phyloP scores from a whole-genome alignment of 192 early-diverging fungal genomes.

The Chytriomyces confervae region DNA sequence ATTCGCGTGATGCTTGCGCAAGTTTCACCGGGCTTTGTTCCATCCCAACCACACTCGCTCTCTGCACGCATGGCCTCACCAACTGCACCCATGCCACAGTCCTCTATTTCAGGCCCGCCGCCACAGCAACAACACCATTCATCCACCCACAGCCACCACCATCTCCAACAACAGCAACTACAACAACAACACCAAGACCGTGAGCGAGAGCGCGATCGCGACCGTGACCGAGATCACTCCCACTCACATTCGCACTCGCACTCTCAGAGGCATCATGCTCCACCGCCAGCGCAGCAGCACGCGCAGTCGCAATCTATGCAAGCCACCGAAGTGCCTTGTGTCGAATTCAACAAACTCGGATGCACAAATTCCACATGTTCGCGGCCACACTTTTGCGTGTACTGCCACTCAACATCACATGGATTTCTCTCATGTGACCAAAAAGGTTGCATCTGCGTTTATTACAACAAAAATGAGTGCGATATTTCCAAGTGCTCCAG shows the following conservation, averaged over 20 bases:
- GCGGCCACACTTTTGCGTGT: slow-evolving; percentile 18
- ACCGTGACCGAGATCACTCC: background rate
- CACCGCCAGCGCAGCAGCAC: background rate
- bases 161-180: background rate
- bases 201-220: background rate
- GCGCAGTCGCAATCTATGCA: background rate
- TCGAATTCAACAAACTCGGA: slow-evolving; percentile 23
- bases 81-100: background rate
- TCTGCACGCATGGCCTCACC: background rate
- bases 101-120: background rate
- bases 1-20: slow-evolving; percentile 11
- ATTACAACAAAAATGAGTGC: slow-evolving; percentile 37
- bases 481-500: slow-evolving; percentile 27
- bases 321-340: background rate
- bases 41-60: background rate
- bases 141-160: background rate
- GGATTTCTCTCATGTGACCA: slow-evolving; percentile 25
- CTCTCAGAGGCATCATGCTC: background rate
- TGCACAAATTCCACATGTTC: slow-evolving; percentile 18
- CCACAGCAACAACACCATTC: background rate
- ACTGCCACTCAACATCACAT: slow-evolving; percentile 16
- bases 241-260: slow-evolving; percentile 4
- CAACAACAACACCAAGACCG: slow-evolving; percentile 4
- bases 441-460: slow-evolving; percentile 34
- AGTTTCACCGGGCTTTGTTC: slow-evolving; percentile 7